Base-by-base conservation (phyloP, 805 yeast genomes). In the Pichia insulana region DNA sequence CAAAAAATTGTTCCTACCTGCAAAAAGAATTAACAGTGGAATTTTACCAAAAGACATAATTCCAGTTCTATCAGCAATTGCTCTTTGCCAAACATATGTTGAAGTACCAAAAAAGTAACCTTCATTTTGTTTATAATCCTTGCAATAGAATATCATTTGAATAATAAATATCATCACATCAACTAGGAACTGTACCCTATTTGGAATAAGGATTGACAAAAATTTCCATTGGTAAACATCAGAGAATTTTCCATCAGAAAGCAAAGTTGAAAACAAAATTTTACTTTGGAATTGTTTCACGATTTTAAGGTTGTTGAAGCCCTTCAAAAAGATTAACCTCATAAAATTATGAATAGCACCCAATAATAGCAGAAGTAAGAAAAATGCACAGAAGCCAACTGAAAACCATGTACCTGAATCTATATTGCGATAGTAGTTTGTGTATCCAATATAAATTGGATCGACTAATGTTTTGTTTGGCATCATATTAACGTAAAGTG, bases 1-100 rank as follows among this genome's bases (percentile, higher is more conserved):
- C 41, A 69, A 54, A 34, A 71, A 56, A 52, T 68, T 70, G 48
- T 70, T 71, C 46, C 75, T 58, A 34, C 77, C 77, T 6, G 73
- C 67, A 53, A 72, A 71, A 33, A 72, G 55, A 15, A 72, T 55
- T 34, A 68, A 46, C 9, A 60, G 46, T 2, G 78, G 76, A 30
- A 69, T 56, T 34, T 53, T 45, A 42, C 69, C 53, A 59, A 61
- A 69, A n/a, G 68, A 48, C 27, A 58, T 51, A 49, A 68, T 57
- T 34, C 73, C 74, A 6, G 71, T 53, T 55, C 76, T 51, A 42
- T 56, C 61, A 11, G 49, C 56, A 28, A 56, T 31, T 17, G 34
- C 45, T 45, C 56, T 49, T 34, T 50, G 69, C 57, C 40, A 64
- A 52, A 48, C 61, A 41, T 65, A 63, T 55, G 45, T 53, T 51